Base-by-base conservation (phyloP, 78 protist genomes). In the Polysphondylium violaceum region DNA sequence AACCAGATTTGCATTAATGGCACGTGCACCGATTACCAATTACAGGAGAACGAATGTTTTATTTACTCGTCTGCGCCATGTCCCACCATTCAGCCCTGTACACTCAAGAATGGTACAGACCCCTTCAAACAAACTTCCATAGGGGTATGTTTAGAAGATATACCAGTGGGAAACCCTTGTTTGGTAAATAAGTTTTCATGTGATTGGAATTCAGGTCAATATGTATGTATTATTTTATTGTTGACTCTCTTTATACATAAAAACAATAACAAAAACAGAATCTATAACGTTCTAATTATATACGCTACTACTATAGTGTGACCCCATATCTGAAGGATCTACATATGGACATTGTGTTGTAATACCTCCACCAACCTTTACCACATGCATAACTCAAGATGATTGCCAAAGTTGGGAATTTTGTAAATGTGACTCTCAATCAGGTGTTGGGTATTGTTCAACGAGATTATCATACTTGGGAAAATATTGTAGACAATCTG, bases 371-470 rank as follows among this genome's bases (percentile, higher is more conserved):
- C 25, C 60, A 3, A n/a, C 67, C n/a, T 74, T 29, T 1, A 38
- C 33, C 1, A 56, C 53, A 38, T 74, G 83, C 56, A 33, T 56
- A 6, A 23, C 65, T 12, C 44, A 56, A 56, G 29, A 38, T 9
- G 83, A 74, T 43, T 74, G 83, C 38, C n/a, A 19, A 3, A 9
- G 3, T 12, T 38, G 60, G 35, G 83, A 74, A 56, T 56, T 23
- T 41, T 74, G 83, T 40, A 51, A 56, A 74, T 74, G 83, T 56
- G 83, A 74, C 53, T 14, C 61, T 0, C n/a, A 56, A 16, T 36
- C 55, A 29, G 65, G 71, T 23, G 69, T 74, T 56, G 83, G 83
- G n/a, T 74, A 74, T 40, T 74, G 83, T 47, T 25, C 60, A n/a
- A 21, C 68, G 19, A 33, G 53, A 29, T 29, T 35, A 1, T 14